Conservation (phyloP, 225 moss, liverwort and hornwort genomes). For the Ulota crispa region DNA sequence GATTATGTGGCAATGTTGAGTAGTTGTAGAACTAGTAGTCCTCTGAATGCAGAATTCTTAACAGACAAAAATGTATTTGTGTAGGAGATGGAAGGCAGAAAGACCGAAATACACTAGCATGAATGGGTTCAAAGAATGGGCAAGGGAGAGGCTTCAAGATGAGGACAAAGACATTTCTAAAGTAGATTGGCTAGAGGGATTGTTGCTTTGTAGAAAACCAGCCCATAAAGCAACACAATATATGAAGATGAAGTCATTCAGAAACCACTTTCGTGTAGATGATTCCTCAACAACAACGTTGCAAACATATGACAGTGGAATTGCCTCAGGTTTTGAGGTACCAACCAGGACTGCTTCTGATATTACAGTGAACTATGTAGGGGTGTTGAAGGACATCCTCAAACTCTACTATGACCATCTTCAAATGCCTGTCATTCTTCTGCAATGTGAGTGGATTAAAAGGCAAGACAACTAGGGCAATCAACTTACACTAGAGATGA, state of each 20-base stretch:
- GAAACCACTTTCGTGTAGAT: background rate
- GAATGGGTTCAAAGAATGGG: no score
- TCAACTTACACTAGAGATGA: background rate
- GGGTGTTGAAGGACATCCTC: background rate
- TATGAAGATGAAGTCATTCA: background rate
- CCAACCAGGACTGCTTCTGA: background rate
- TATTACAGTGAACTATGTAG: background rate
- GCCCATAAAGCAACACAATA: background rate
- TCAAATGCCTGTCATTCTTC: background rate
- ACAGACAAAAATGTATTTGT: accelerated
- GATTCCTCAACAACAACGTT: background rate
- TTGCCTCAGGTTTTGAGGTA: background rate
- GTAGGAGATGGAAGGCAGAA: no score
- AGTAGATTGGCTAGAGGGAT: background rate
- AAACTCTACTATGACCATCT: background rate
- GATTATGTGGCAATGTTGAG: no score
- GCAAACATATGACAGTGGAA: background rate
- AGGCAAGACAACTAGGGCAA: background rate
- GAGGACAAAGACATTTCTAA: background rate
- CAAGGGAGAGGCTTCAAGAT: no score
- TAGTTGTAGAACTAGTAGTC: no score
- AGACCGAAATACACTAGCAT: no score
- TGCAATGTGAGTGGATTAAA: background rate
- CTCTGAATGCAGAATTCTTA: accelerated
- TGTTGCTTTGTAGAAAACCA: background rate